Percentiles rank a stretch among this genome's conserved stretches.
These are phyloP conservation scores for Ettlia oleoabundans DNA, from an alignment of 139 green algal genomes.

Conservation along the genomic window DNA sequence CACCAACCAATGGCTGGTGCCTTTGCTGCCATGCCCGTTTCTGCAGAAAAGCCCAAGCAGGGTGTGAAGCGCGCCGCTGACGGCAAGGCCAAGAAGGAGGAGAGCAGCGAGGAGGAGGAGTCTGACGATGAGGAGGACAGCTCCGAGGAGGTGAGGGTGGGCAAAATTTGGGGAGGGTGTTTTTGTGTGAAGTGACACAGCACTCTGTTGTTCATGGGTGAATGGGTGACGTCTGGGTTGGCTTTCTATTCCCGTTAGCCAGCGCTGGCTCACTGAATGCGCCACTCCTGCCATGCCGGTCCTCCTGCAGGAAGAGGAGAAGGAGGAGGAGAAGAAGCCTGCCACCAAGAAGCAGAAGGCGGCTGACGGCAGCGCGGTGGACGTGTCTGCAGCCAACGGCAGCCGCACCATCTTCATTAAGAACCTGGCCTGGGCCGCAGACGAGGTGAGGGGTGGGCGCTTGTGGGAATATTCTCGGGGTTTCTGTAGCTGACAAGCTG, in stretches of 20 bases:
- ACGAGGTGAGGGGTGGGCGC: slow-evolving; percentile 55
- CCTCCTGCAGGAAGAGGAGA: slow-evolving; percentile 21
- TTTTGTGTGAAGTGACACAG: not conserved
- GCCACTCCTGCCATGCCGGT: no score
- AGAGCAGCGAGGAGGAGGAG: slow-evolving; percentile 28
- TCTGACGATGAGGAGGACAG: slow-evolving; percentile 22
- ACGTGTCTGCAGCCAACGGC: slow-evolving; percentile 42
- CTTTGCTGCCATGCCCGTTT: not conserved
- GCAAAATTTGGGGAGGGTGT: not conserved
- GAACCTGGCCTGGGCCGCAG: slow-evolving; percentile 72
- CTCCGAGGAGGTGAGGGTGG: not conserved
- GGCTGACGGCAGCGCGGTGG: slow-evolving; percentile 28
- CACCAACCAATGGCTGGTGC: not conserved
- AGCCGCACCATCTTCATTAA: slow-evolving; percentile 73
- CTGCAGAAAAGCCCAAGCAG: slow-evolving; percentile 37
- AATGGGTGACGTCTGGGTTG: no score
- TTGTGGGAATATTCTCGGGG: no score
- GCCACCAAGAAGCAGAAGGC: slow-evolving; percentile 62
- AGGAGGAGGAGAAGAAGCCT: slow-evolving; percentile 39
- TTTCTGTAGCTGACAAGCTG: no score
- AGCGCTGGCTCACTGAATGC: no score
- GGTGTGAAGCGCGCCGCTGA: slow-evolving; percentile 38
- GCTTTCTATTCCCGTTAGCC: no score
- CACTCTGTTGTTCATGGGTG: no score
- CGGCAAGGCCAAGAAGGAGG: slow-evolving; percentile 40